Evolutionary conservation across 163 green algal species (phyloP).

Genomic region (Prototheca wickerhamii): DNA sequence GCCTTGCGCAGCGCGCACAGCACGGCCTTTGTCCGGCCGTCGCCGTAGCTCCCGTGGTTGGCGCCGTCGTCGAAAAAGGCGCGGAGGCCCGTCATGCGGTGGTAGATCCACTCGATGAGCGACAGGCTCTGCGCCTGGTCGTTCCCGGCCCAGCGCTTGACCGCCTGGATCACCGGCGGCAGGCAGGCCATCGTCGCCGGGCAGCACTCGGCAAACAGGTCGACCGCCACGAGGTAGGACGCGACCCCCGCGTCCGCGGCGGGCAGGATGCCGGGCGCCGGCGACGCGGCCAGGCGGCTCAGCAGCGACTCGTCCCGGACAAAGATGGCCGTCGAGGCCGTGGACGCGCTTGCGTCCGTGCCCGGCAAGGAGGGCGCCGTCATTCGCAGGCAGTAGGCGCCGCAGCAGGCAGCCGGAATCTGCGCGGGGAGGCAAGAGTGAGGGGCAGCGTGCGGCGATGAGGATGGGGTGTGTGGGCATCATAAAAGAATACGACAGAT

Average conservation of each 20-base stretch:
- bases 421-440: not conserved
- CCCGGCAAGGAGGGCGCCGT: conserved; percentile 6
- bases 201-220: conserved; percentile 55
- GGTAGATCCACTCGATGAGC: conserved; percentile 28
- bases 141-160: conserved; percentile 59
- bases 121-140: conserved; percentile 52
- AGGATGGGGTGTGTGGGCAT: not conserved
- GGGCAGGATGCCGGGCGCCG: conserved; percentile 13
- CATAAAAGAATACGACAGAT: not conserved
- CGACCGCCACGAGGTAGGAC: conserved; percentile 61
- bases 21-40: too few species aligned
- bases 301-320: not conserved
- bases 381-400: conserved; percentile 37
- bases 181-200: conserved; percentile 34
- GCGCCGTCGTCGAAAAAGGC: conserved; percentile 8
- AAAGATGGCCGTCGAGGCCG: not conserved
- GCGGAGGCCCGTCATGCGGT: conserved; percentile 17
- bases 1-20: not conserved
- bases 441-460: not conserved
- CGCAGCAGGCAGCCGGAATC: conserved; percentile 50
- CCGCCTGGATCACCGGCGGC: conserved; percentile 46
- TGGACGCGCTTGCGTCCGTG: not conserved
- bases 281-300: too few species aligned
- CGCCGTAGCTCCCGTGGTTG: too few species aligned
- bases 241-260: conserved; percentile 34